phyloP scores from a whole-genome alignment of 116 monocot species.

The Papilionanthe hybrid region DNA sequence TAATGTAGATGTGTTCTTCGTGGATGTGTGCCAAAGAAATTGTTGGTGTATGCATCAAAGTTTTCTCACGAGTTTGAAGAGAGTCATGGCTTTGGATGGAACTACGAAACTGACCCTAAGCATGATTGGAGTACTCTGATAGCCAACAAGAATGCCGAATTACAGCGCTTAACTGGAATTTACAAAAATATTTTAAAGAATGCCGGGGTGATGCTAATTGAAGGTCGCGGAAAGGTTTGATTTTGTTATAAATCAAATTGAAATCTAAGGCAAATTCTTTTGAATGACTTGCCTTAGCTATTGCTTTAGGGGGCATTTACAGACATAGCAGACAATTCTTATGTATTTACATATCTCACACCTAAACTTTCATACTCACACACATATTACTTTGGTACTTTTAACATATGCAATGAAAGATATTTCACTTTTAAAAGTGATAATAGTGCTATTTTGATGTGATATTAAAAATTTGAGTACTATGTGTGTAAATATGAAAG shows the following conservation, averaged over 20 bases:
- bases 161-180: slow-evolving; percentile 88
- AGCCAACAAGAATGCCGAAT: slow-evolving; percentile 96
- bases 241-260: slow-evolving; percentile 14
- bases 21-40: slow-evolving; percentile 97
- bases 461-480: too few relatives aligned
- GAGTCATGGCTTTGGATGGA: slow-evolving; percentile 97
- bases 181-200: slow-evolving; percentile 89
- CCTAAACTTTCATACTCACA: too few relatives aligned
- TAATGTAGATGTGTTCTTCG: slow-evolving; percentile 82
- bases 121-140: slow-evolving; percentile 95
- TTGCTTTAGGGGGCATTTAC: too few relatives aligned
- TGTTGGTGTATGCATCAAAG: slow-evolving; percentile 92
- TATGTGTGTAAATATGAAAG: too few relatives aligned
- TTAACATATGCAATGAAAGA: too few relatives aligned
- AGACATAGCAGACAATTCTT: too few relatives aligned
- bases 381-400: too few relatives aligned
- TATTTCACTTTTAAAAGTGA: too few relatives aligned
- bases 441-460: too few relatives aligned
- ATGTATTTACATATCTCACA: too few relatives aligned
- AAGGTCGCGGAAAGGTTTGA: slow-evolving; percentile 97
- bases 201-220: slow-evolving; percentile 83
- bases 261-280: slow-evolving; percentile 4
- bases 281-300: not conserved
- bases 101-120: slow-evolving; percentile 80
- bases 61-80: slow-evolving; percentile 96